Conservation (phyloP, 164 flowering plant genomes). For the Sextonia rubra region DNA sequence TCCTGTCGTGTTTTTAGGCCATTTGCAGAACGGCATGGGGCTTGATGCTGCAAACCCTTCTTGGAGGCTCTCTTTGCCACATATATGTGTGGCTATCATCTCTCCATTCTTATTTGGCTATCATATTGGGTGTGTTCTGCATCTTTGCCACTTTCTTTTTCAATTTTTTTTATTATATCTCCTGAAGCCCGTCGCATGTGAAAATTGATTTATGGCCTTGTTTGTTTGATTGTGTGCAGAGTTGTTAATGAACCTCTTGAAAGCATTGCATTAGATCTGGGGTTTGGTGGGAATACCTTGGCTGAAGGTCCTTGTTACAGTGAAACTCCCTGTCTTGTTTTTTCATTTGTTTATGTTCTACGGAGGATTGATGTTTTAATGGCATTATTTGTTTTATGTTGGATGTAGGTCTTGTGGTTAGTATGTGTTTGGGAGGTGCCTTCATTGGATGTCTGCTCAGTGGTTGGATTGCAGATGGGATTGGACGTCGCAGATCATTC, state of each 20-base stretch:
- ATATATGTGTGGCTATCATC: conserved; percentile 66
- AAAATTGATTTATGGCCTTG: background rate
- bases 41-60: conserved; percentile 52
- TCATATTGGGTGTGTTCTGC: conserved; percentile 70
- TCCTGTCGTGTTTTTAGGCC: conserved; percentile 33
- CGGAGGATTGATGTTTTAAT: background rate
- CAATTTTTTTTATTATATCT: background rate
- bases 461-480: conserved; percentile 86
- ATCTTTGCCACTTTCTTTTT: background rate
- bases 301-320: conserved; percentile 60
- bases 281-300: conserved; percentile 76
- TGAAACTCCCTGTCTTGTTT: background rate
- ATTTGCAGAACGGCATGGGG: conserved; percentile 30
- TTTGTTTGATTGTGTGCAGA: conserved; percentile 27
- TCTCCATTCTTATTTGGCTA: conserved; percentile 81
- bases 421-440: conserved; percentile 91
- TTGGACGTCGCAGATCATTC: conserved; percentile 91
- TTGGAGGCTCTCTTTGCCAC: conserved; percentile 68
- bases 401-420: conserved; percentile 84
- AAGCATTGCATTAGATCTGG: conserved; percentile 77
- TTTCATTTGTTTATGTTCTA: background rate
- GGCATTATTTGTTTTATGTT: conserved; percentile 6
- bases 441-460: conserved; percentile 75
- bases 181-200: background rate
- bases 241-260: conserved; percentile 95